Evolutionary conservation across 805 yeast genomes (phyloP), one percentile per base, ranked within the genome.

Genomic region (Candida sanyiensis): DNA sequence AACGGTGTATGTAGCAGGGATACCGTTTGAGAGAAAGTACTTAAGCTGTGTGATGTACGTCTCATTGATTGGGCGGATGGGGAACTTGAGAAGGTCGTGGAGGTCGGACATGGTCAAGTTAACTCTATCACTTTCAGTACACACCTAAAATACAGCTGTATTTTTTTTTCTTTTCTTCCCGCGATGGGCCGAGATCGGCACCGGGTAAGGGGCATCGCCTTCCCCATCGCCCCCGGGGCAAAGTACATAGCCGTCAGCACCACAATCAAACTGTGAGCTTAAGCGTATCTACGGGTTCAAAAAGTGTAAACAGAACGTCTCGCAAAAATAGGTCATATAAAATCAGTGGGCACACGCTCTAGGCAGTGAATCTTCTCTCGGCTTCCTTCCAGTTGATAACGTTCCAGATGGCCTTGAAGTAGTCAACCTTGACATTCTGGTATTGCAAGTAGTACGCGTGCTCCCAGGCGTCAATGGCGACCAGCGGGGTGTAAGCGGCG

Each of bases 381-480:
- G 95, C 96, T 64, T 81, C 94, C 62, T 80, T 72, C 96, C 96
- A 87, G 77, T 87, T 86, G 64, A 88, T 75, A 31, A 87, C 95
- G 56, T 83, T 82, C 96, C 96, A 87, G 65, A 87, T 83, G 46
- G 94, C 90, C 66, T 83, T 80, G 77, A 88, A 87, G 70, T 88
- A 87, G 58, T 87, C 95, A 32, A 63, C 94, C 73, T 88, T 87
- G 59, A 81, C 88, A 69, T 87, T 87, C 69, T 84, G 81, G 72
- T 87, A 87, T 66, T 87, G 96, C 64, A 88, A 72, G 73, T 87
- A 87, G 73, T 87, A 87, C 39, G 96, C 96, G 59, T 87, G 96
- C 66, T 87, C 96, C 96, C 96, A 87, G 44, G 95, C 95, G 55
- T 87, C 96, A 58, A 87, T 83, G 39, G 95, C 96, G 40, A 88